Evolutionary conservation across 83 land plant species (phyloP).

Genomic region (Diphasiastrum complanatum): DNA sequence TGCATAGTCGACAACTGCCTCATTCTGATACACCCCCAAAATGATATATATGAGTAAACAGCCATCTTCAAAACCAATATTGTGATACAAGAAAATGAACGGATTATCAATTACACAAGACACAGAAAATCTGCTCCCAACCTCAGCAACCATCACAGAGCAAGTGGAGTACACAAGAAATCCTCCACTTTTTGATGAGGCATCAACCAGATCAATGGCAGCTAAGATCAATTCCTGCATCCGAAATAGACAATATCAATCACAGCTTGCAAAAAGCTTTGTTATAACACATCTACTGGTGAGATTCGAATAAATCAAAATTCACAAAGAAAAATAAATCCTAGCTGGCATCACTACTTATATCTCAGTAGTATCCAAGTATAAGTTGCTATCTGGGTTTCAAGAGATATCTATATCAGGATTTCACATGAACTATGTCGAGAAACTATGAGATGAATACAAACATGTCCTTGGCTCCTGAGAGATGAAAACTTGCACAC

Average conservation of each 20-base stretch:
- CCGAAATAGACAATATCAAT: conserved; percentile 2
- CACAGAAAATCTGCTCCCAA: conserved; percentile 5
- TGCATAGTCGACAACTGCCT: conserved; percentile 96
- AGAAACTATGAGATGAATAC: too few relatives aligned
- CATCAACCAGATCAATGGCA: conserved; percentile 97
- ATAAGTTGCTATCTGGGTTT: too few relatives aligned
- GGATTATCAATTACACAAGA: neutral
- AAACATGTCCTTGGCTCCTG: too few relatives aligned
- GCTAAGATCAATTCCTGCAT: conserved; percentile 83
- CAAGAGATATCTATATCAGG: too few relatives aligned
- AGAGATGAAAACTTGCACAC: too few relatives aligned
- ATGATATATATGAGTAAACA: neutral
- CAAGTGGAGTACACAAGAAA: conserved; percentile 94
- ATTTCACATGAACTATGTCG: too few relatives aligned
- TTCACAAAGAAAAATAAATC: too few relatives aligned
- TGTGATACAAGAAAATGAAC: neutral
- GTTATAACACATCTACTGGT: too few relatives aligned
- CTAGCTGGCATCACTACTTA: too few relatives aligned
- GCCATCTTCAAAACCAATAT: neutral
- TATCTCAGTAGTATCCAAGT: too few relatives aligned
- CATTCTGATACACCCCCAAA: conserved; percentile 52
- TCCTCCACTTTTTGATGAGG: conserved; percentile 85
- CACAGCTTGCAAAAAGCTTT: too few relatives aligned
- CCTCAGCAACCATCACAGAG: conserved; percentile 89
- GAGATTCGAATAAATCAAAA: too few relatives aligned